Base-by-base conservation (phyloP, 2,329 filamentous ascomycete species). In the Acarospora socialis region DNA sequence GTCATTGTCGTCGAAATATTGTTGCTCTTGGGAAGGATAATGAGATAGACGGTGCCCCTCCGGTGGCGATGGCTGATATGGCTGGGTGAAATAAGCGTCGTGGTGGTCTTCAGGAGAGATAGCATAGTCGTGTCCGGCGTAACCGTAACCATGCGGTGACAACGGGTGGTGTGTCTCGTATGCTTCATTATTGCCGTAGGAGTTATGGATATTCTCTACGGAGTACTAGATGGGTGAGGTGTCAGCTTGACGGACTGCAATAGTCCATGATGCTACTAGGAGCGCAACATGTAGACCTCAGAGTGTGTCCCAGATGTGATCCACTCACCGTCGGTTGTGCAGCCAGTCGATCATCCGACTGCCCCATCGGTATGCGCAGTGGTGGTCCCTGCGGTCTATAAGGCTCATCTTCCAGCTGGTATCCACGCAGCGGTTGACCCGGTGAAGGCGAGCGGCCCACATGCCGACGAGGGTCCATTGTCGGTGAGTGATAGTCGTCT, bases 41-140 rank as follows among this genome's bases (percentile, higher is more conserved):
- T 70, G 68, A 9, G 56, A 56, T 20, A 66, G 45, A 28, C 73
- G 68, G 39, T 65, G 64, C 37, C 68, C 65, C 14, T 77, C 72
- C 21, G 70, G 61, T 4, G 66, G 65, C 7, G 69, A 61, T 8
- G 82, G 80, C 43, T 84, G 70, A 54, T 92, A 92, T 1, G 82
- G 78, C 43, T 79, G 73, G 45, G 77, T 81, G 54, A 80, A 87
- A 61, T 93, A 93, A 34, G 73, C 71, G 55, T 93, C 82, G 51
- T 90, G 82, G 48, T 93, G 83, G 36, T 77, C 75, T 52, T 92
- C 77, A 7, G 87, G 84, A 48, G 83, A 75, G 38, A 93, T 59
- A 3, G 74, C 65, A 53, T 90, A 86, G 34, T 84, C 79, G 36
- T 65, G 63, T 39, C 64, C 65, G 24, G 66, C 61, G 41, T 71